Base-by-base conservation (phyloP, 768 basidiomycete genomes). In the Serendipita indica region DNA sequence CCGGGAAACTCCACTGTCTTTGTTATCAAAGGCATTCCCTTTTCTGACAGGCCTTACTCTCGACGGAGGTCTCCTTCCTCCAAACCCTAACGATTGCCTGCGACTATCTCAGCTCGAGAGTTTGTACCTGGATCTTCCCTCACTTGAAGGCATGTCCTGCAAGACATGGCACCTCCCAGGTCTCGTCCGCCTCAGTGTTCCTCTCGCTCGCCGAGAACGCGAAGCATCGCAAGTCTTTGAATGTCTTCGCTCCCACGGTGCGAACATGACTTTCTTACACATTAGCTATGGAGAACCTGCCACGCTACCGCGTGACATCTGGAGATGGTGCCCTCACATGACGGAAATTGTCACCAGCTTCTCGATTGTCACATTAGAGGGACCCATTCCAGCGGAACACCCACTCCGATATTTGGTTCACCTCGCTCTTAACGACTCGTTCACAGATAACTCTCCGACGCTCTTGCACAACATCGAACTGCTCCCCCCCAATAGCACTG, bases 191-290 rank as follows among this genome's bases (percentile, higher is more conserved):
- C 49, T 54, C 32, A 54, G 49, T 54, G 32, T 33, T 1, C 49
- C 49, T 3, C 20, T 54, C 32, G 7, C n/a, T 10, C 10, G 49
- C 16, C 20, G 30, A 20, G 49, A 54, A 7, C 49, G 32, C 22
- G 22, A 27, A 28, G 49, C n/a, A 7, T 16, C 22, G 22, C 16
- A 28, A 54, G 25, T 54, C 1, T 33, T 54, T 28, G 30, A 20
- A 12, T 33, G 25, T 10, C 25, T 54, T 30, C 49, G 49, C n/a
- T n/a, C 32, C 1, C 49, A 28, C 25, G 49, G 49, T 16, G 20
- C 49, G n/a, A 54, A 54, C 32, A 7, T 54, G 25, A 54, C 16
- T 7, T 54, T 54, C 49, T 18, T 54, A n/a, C 22, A 54, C 32
- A 27, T 54, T 13, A 28, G 32, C 25, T 33, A 28, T 18, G 25